phyloP scores from a whole-genome alignment of 768 basidiomycete species.

The Tylopilus intermedius region DNA sequence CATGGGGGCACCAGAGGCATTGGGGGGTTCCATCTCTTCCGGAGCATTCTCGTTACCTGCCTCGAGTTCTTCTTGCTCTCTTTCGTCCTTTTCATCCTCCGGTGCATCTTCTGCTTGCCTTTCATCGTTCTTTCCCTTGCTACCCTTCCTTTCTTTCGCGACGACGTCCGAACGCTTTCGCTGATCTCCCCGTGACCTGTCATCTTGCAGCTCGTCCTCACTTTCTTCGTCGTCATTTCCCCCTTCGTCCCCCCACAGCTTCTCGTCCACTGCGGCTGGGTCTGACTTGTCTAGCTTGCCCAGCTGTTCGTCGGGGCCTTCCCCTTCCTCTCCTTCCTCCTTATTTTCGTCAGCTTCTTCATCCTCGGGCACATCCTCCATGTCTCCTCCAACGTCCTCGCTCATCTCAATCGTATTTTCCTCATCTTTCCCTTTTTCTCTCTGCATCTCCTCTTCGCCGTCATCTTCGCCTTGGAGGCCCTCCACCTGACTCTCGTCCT shows the following conservation, averaged over 20 bases:
- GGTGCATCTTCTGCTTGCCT: slow-evolving; percentile 27
- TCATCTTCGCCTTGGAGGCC: slow-evolving; percentile 73
- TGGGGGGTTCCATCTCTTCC: slow-evolving; percentile 41
- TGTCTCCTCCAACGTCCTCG: slow-evolving; percentile 79
- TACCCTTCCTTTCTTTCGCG: slow-evolving; percentile 65
- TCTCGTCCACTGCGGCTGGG: slow-evolving; percentile 86
- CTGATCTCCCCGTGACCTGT: slow-evolving; percentile 48
- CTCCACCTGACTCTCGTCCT: slow-evolving; percentile 95
- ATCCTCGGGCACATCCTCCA: slow-evolving; percentile 74
- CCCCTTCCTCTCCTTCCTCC: slow-evolving; percentile 46
- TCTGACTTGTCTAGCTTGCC: slow-evolving; percentile 80
- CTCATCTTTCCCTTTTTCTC: slow-evolving; percentile 48
- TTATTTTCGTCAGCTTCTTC: slow-evolving; percentile 40
- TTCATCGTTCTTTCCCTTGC: slow-evolving; percentile 30
- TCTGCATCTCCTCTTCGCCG: slow-evolving; percentile 20
- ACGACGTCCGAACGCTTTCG: slow-evolving; percentile 59
- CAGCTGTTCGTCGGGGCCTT: slow-evolving; percentile 72
- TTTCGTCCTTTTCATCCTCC: slow-evolving; percentile 23
- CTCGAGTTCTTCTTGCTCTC: slow-evolving; percentile 24
- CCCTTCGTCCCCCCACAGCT: slow-evolving; percentile 89
- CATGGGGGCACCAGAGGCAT: slow-evolving; percentile 59
- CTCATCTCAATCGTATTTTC: slow-evolving; percentile 87
- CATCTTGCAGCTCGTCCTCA: slow-evolving; percentile 53
- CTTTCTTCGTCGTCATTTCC: slow-evolving; percentile 48
- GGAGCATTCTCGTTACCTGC: slow-evolving; percentile 33